These are phyloP conservation scores for Claviceps humidiphila DNA, from an alignment of 2,329 filamentous ascomycete genomes.

Conservation along the genomic window DNA sequence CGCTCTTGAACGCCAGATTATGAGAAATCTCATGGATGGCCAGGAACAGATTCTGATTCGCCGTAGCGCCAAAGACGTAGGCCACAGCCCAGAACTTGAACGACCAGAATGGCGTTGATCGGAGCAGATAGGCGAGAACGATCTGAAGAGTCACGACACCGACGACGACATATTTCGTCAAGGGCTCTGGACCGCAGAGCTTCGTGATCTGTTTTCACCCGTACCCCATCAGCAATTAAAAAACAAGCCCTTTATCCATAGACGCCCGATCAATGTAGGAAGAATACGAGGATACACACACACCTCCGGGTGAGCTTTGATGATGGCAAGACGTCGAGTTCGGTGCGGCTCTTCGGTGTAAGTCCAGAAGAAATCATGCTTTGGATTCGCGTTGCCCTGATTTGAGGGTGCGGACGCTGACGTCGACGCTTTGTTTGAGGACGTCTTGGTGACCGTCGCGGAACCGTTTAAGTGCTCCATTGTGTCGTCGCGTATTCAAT, in stretches of 20 bases:
- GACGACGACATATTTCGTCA: constrained; percentile 87
- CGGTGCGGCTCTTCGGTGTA: constrained; percentile 97
- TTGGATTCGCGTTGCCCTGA: constrained; percentile 12
- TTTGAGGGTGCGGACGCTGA: constrained; percentile 8
- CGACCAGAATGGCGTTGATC: constrained; percentile 65
- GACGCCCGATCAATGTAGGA: neutral
- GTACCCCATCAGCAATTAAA: neutral
- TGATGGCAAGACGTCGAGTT: constrained; percentile 81
- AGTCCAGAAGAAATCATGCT: constrained; percentile 79
- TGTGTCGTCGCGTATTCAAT: neutral
- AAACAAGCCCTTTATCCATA: constrained; percentile 10
- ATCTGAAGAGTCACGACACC: constrained; percentile 76
- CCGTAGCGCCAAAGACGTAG: constrained; percentile 84
- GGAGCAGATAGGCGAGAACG: constrained; percentile 61
- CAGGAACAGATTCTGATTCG: constrained; percentile 97
- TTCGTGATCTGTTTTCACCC: constrained; percentile 63
- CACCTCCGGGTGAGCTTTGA: constrained; percentile 95
- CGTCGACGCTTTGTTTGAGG: constrained; percentile 13
- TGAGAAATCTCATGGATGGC: constrained; percentile 98
- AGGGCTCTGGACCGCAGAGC: constrained; percentile 86
- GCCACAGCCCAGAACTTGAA: constrained; percentile 75
- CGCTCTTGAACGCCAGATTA: constrained; percentile 82
- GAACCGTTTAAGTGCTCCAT: constrained; percentile 17
- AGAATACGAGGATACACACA: neutral
- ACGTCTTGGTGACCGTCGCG: constrained; percentile 20